Evolutionary conservation across 2,329 filamentous ascomycete genomes (phyloP), one percentile per base, ranked within the genome.

Genomic region (Fusarium foetens): DNA sequence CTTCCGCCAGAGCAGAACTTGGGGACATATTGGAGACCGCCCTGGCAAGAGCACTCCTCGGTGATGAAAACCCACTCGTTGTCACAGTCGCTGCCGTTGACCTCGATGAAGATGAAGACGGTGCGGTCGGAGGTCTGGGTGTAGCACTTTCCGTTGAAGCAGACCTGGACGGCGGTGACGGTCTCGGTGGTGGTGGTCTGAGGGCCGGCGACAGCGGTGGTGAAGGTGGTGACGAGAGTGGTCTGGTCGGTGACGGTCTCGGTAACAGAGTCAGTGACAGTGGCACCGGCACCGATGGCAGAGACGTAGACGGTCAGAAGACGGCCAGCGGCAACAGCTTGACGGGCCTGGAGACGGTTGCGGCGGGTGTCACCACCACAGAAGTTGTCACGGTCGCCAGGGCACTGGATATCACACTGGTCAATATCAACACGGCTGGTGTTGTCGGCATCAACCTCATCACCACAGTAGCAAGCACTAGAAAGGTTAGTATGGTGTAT

Each of bases 381-480:
- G 31, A 62, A 52, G 27, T 68, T 21, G 1, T 35, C 16, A 5
- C 58, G 42, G 27, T 76, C 57, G 8, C 74, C 75, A 19, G 74
- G 58, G 71, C 75, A 76, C 8, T 29, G 11, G 3, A 70, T 69
- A 31, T 72, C 54, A 39, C 75, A 76, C 9, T 29, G 36, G 2
- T 23, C 60, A 10, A 35, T 2, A 27, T 16, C 35, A 13, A 70
- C 68, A 6, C 39, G 55, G 55, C 33, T 52, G 7, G 29, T n/a
- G 49, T 39, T 46, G 2, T 27, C 23, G 1, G n/a, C 8, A 8
- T 66, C 60, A n/a, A 76, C 19, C 5, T 31, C 39, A 7, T 64
- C 49, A 48, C 74, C 62, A 23, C 74, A 76, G 71, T 69, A 76
- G 61, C 75, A 76, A n/a, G 63, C n/a, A 23, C 69, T 75, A n/a